A percentile compares a stretch with the other conserved stretches of the same genome.
Evolutionary conservation across 345 rosid genomes (phyloP).

Genomic region (Lumnitzera racemosa): DNA sequence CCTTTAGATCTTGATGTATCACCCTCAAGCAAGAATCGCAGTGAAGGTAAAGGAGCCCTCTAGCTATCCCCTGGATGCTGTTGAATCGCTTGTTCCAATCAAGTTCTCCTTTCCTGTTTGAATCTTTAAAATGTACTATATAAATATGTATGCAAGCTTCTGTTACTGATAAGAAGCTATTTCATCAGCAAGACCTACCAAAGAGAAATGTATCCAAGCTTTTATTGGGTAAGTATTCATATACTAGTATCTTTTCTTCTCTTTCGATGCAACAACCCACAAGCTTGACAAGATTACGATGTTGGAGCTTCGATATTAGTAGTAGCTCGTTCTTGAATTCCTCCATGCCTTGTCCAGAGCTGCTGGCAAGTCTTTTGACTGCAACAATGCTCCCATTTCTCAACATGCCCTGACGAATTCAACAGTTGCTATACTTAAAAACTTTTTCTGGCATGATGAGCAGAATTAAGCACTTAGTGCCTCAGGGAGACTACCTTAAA

Average conservation of each 20-base stretch:
- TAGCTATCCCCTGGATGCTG: constrained; percentile 25
- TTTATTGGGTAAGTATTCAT: constrained; percentile 39
- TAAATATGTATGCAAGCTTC: not conserved
- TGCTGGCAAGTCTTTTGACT: constrained; percentile 46
- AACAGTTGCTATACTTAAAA: not conserved
- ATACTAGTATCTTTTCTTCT: too few relatives aligned
- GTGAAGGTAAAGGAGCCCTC: constrained; percentile 31
- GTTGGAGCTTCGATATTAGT: constrained; percentile 66
- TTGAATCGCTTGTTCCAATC: constrained; percentile 20
- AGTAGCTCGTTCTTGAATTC: too few relatives aligned
- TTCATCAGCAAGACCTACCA: constrained; percentile 9
- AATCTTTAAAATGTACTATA: constrained; percentile 6
- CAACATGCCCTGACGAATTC: constrained; percentile 40
- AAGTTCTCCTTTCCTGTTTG: constrained; percentile 5
- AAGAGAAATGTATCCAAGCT: constrained; percentile 26
- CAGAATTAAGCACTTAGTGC: too few relatives aligned
- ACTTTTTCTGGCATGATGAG: not conserved
- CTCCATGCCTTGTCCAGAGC: constrained; percentile 56
- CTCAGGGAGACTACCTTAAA: constrained; percentile 4
- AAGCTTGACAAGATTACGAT: too few relatives aligned
- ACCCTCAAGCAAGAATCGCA: constrained; percentile 23
- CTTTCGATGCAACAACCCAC: too few relatives aligned
- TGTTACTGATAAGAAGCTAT: too few relatives aligned
- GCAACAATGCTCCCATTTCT: constrained; percentile 38
- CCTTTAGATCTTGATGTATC: constrained; percentile 31